Conservation (phyloP, 495 filamentous ascomycete genomes). For the Aspergillus mulundensis region DNA sequence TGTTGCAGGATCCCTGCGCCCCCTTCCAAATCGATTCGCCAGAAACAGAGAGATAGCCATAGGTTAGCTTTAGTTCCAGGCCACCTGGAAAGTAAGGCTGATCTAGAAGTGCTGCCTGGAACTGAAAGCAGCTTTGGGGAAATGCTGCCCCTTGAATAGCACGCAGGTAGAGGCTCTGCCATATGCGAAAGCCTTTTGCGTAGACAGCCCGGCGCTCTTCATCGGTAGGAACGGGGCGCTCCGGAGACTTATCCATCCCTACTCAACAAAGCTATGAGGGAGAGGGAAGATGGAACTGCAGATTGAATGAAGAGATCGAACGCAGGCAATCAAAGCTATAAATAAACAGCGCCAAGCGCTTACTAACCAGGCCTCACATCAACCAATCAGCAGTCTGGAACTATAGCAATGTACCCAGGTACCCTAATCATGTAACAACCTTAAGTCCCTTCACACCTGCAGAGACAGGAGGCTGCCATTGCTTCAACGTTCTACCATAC, state of each 20-base stretch:
- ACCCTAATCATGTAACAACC: no score
- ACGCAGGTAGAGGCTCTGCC: slow-evolving; percentile 1
- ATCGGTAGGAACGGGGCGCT: not conserved
- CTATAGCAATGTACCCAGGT: no score
- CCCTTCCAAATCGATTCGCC: slow-evolving; percentile 1
- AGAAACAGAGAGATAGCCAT: not conserved
- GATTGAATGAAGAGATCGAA: no score
- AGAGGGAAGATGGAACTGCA: no score
- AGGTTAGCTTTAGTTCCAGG: slow-evolving; percentile 1
- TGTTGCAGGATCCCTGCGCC: not conserved
- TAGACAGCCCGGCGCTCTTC: not conserved
- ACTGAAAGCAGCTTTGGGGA: not conserved
- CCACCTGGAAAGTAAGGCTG: slow-evolving; percentile 2
- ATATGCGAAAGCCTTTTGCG: slow-evolving; percentile 1
- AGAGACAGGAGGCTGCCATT: no score
- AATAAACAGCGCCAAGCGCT: no score
- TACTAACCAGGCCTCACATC: no score
- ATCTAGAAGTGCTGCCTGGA: slow-evolving; percentile 4
- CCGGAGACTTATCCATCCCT: not conserved
- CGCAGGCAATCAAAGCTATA: no score
- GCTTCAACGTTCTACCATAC: no score
- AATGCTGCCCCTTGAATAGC: not conserved
- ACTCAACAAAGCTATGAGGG: not conserved
- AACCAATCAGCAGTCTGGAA: no score
- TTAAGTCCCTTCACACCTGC: no score